Conservation (phyloP, 2,329 filamentous ascomycete genomes). For the Aspergillus ibericus region DNA sequence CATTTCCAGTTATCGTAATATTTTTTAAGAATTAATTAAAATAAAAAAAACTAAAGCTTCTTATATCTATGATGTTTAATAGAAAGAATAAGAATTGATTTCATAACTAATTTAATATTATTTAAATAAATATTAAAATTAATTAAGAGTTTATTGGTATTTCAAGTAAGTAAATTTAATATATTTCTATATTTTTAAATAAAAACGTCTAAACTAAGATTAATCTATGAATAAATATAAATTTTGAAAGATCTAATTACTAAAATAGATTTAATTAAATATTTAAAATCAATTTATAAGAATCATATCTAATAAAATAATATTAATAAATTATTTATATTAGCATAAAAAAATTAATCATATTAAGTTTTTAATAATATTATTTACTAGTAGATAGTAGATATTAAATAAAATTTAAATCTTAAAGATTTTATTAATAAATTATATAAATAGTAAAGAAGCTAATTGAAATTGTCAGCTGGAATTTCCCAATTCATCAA, state of each 20-base stretch:
- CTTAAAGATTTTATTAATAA: neutral
- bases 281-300: constrained; percentile 3
- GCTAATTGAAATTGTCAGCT: too few relatives aligned
- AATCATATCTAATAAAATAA: constrained; percentile 9
- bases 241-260: too few relatives aligned
- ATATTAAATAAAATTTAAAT: too few relatives aligned
- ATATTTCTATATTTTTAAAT: too few relatives aligned
- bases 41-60: neutral
- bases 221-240: too few relatives aligned
- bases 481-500: too few relatives aligned
- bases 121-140: constrained; percentile 10
- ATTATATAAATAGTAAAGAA: too few relatives aligned
- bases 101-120: constrained; percentile 5
- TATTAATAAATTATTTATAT: neutral
- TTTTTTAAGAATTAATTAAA: neutral
- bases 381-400: neutral
- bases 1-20: neutral
- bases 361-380: neutral
- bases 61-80: constrained; percentile 1
- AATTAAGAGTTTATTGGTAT: neutral
- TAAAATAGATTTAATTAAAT: too few relatives aligned
- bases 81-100: constrained; percentile 7
- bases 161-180: neutral
- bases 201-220: constrained; percentile 2
- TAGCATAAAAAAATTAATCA: neutral